Conservation (phyloP, 2,329 filamentous ascomycete genomes). For the Colletotrichum sp. region DNA sequence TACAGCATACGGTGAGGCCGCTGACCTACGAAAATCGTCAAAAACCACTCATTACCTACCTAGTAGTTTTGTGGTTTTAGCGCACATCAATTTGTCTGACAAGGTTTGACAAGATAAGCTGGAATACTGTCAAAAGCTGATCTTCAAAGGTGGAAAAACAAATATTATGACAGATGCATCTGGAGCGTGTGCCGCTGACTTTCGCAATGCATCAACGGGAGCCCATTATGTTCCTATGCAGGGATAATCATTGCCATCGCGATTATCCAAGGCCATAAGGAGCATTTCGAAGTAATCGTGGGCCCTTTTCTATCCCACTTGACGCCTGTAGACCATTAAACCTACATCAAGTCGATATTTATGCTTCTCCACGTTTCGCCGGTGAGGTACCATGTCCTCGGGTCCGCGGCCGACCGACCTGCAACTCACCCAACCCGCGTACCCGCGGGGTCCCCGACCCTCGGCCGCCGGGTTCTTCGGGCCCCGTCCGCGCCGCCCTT, state of each 20-base stretch:
- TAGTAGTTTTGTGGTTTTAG: too few species aligned
- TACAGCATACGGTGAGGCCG: too few species aligned
- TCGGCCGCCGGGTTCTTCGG: neutral
- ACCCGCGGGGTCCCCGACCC: neutral
- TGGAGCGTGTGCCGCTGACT: too few species aligned
- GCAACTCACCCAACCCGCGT: neutral
- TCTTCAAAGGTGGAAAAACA: too few species aligned
- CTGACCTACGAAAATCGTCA: too few species aligned
- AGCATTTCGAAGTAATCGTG: fast-evolving
- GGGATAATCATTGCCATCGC: neutral
- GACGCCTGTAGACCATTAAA: fast-evolving
- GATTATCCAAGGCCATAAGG: neutral
- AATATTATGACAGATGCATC: too few species aligned
- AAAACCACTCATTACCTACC: too few species aligned
- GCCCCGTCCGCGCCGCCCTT: neutral
- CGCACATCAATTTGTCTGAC: too few species aligned
- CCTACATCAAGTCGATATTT: fast-evolving
- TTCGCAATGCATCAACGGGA: too few species aligned
- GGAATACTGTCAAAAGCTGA: too few species aligned
- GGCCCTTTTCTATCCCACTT: neutral
- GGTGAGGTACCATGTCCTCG: neutral
- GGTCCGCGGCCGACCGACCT: neutral
- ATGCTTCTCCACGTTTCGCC: neutral
- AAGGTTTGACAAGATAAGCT: too few species aligned
- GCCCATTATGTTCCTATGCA: too few species aligned